Evolutionary conservation across 2,329 filamentous ascomycete species (phyloP).

Genomic region (Neonectria faginata): DNA sequence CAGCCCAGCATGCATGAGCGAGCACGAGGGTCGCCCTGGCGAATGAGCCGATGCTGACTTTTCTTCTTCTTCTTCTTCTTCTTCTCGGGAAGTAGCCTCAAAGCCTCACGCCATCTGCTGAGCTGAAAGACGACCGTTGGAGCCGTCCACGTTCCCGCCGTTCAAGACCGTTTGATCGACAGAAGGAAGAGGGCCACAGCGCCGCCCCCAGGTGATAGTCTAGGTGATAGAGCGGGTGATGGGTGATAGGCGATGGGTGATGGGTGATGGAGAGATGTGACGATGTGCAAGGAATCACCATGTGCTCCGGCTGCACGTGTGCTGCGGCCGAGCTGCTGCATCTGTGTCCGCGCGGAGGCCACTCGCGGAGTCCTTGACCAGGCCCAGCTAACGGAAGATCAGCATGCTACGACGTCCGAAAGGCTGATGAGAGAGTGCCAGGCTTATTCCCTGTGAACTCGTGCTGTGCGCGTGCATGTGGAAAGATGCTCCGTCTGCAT

Average conservation of each 20-base stretch:
- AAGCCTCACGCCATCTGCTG: not conserved
- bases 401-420: not conserved
- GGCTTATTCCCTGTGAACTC: slow-evolving; percentile 17
- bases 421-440: slow-evolving; percentile 1
- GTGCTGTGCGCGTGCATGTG: slow-evolving; percentile 16
- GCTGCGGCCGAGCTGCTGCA: slow-evolving; percentile 15
- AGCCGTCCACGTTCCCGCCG: not conserved
- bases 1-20: not conserved
- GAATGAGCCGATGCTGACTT: slow-evolving; percentile 1
- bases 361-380: not conserved
- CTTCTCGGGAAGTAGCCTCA: not conserved
- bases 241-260: slow-evolving; percentile 1
- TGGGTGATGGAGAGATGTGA: slow-evolving; percentile 7
- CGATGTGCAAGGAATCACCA: slow-evolving; percentile 14
- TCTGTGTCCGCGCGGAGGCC: slow-evolving; percentile 7
- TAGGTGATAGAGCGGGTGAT: not conserved
- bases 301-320: slow-evolving; percentile 16
- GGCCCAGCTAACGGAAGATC: not conserved
- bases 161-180: slow-evolving; percentile 17
- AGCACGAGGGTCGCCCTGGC: slow-evolving; percentile 5
- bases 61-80: not conserved
- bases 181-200: slow-evolving; percentile 10
- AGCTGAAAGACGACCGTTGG: not conserved
- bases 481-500: slow-evolving; percentile 27
- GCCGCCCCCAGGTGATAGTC: not conserved